Evolutionary conservation across 441 rosid genomes (phyloP), one percentile per base, ranked within the genome.

Genomic region (Adansonia gregorii): DNA sequence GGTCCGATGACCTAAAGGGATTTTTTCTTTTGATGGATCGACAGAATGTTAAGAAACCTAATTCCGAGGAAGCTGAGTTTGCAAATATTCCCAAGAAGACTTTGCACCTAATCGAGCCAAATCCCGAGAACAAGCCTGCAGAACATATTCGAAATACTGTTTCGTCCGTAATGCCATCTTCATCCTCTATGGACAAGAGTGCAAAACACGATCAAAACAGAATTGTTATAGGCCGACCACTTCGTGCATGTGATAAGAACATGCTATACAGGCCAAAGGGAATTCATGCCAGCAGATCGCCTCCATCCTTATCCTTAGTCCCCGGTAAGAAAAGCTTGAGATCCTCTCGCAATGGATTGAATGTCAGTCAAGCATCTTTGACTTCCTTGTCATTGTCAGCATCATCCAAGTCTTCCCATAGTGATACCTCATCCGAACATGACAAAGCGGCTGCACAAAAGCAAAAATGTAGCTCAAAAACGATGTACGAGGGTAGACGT

Each of bases 51-150:
- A 48, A 41, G 65, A 82, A 69, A 63, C 15, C 52, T 58, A 56
- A 70, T 48, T 24, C 17, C 56, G 49, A 76, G 59, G 72, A 74
- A 27, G 6, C 14, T 45, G 45, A 78, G 12, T 3, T 67, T 45
- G 79, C 72, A 59, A 78, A 83, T 80, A 68, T 76, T 76, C 17
- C 68, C 9, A 84, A 85, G 76, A 85, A 77, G 80, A 84, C 79
- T 76, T 76, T 72, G 75, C 41, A 79, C 60, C 67, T 75, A 22
- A 77, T 82, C 71, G 83, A 84, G 58, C 69, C 77, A n/a, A 81
- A 81, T 20, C n/a, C 73, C 45, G 46, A 56, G 70, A 66, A 68
- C 31, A 56, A 46, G 71, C 15, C 24, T 24, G 43, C 4, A 10
- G 22, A 7, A 19, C 51, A 61, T 6, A 5, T 45, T 54, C 56